Evolutionary conservation across 345 rosid species (phyloP), one percentile per base, ranked within the genome.

Genomic region (Excoecaria cochinchinensis): DNA sequence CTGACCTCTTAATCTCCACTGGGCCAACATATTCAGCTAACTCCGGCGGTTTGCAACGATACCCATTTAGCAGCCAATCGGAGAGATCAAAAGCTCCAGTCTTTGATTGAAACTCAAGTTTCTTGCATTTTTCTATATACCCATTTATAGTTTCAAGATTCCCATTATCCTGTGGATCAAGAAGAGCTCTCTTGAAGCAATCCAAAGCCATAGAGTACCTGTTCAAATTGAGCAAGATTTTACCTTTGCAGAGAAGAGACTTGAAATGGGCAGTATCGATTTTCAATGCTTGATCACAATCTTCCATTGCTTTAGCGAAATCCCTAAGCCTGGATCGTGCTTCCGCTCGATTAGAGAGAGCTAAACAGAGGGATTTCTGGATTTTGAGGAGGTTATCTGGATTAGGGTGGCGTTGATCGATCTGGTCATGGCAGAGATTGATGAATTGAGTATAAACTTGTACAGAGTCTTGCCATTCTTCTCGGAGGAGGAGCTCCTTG

Each of bases 41-140:
- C 38, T 95, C 94, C 0, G 95, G 99, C 6, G 66, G 75, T 61
- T 76, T 89, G 13, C 92, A 91, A 0, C 84, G 84, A 78, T 88
- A 90, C 86, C 91, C 86, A 80, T 71, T 80, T 39, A 86, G 77
- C 52, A 90, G 84, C 98, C 98, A 94, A 81, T 94, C 89, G 22
- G 97, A 89, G 63, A 94, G 79, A 84, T 92, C 97, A 38, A 94
- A 85, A 74, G 84, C 83, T 74, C 97, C 99, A 0, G 97, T 91
- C 78, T 86, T 90, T 6, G 93, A 87, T 75, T 86, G 97, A 63
- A 72, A 81, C 61, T 90, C 95, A 21, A 94, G 89, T 73, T 79
- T 94, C 83, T 84, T 92, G 76, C 97, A 90, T 82, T 82, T 94
- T 79, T 94, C 91, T 44, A 94, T 56, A 74, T 83, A 81, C 79